Base-by-base conservation (phyloP, 805 yeast species). In the Cyberlindnera misumaiensis region DNA sequence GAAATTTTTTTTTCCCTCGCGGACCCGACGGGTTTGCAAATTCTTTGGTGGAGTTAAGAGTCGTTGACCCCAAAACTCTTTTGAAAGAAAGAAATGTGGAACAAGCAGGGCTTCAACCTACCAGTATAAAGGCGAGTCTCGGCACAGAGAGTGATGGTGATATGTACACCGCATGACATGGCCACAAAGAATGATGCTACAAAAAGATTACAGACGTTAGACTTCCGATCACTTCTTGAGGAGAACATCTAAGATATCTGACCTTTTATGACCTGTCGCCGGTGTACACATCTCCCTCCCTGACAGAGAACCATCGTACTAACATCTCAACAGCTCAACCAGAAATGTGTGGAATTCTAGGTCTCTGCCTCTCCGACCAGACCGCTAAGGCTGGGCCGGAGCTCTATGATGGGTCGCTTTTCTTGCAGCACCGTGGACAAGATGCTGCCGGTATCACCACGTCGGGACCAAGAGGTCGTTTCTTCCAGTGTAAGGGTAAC, bases 361-460 rank as follows among this genome's bases (percentile, higher is more conserved):
- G 96, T 42, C 72, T 90, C 38, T 83, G 87, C 31, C 70, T 86
- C 41, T 85, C 95, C 11, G 83, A 87, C 60, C 83, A 78, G 49
- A 60, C 69, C 17, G 71, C 70, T 35, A 72, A 75, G 41, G 96
- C 84, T 35, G 95, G 96, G 11, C 79, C 95, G 5, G 97, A 89
- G 56, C 70, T 93, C 32, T 80, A 87, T 40, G 98, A 93, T 59
- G 96, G 96, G 6, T 82, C 90, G 46, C 77, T 88, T 66, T 90
- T 83, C 60, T 68, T 93, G 45, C 98, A 93, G 60, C 98, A 93
- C 59, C 76, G 98, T 58, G 98, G 98, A 33, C 98, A 93, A 67
- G 98, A 93, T 61, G 98, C 98, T 10, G 96, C 97, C n/a, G 98
- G 98, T 47, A 90, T 93, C 39, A 93, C 87, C 17, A 93, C 98